phyloP scores from a whole-genome alignment of 345 rosid species.

The Euphorbia lathyris region DNA sequence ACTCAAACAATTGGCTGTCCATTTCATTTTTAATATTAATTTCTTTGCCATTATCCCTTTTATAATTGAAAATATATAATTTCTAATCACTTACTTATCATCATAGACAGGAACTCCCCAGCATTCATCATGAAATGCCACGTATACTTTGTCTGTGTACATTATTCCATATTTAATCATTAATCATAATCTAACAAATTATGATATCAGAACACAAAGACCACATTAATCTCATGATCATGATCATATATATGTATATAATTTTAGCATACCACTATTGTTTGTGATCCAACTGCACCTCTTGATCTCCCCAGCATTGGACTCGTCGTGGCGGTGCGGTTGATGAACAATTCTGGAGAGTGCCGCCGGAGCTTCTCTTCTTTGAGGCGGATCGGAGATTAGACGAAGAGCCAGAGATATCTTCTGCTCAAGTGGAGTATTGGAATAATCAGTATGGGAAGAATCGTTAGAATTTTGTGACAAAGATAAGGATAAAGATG shows the following conservation, averaged over 20 bases:
- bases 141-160: slow-evolving; percentile 66
- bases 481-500: slow-evolving; percentile 71
- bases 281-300: slow-evolving; percentile 94
- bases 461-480: slow-evolving; percentile 90
- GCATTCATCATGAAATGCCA: slow-evolving; percentile 87
- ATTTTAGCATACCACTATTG: slow-evolving; percentile 64
- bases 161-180: no score
- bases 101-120: slow-evolving; percentile 98
- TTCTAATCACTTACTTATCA: slow-evolving; percentile 57
- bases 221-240: no score
- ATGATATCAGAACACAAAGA: no score
- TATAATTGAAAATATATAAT: no score
- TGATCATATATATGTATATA: no score
- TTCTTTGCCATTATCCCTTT: neutral
- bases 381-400: slow-evolving; percentile 35
- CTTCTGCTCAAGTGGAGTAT: slow-evolving; percentile 48
- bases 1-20: slow-evolving; percentile 80
- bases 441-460: slow-evolving; percentile 48
- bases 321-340: slow-evolving; percentile 32
- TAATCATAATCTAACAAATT: no score
- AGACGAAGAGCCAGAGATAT: slow-evolving; percentile 71
- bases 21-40: no score
- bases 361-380: slow-evolving; percentile 32
- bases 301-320: slow-evolving; percentile 49
- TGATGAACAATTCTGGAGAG: slow-evolving; percentile 33